A percentile compares a stretch with the other conserved stretches of the same genome.
Evolutionary conservation across 768 basidiomycete species (phyloP).

Genomic region (Psilocybe sp.): DNA sequence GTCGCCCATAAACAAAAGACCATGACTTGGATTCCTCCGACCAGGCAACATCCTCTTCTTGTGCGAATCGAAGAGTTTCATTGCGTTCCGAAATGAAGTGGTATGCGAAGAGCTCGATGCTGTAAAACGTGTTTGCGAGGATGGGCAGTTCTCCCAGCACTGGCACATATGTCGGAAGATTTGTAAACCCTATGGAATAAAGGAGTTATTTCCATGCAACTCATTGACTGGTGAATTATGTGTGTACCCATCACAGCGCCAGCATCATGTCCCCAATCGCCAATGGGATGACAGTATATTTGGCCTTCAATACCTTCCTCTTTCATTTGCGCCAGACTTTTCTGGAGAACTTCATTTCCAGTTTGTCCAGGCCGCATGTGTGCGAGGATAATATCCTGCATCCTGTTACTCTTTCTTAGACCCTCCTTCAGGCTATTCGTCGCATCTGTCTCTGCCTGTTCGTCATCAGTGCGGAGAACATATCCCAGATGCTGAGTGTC

Average conservation of each 20-base stretch:
- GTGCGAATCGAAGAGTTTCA: slow-evolving; percentile 40
- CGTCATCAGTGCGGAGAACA: slow-evolving; percentile 35
- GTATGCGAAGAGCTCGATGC: slow-evolving; percentile 50
- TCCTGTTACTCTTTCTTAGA: slow-evolving; percentile 41
- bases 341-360: slow-evolving; percentile 43
- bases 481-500: slow-evolving; percentile 58
- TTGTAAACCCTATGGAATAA: slow-evolving; percentile 34
- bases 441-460: slow-evolving; percentile 36
- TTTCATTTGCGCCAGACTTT: slow-evolving; percentile 41
- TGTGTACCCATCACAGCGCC: slow-evolving; percentile 45
- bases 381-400: slow-evolving; percentile 48
- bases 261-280: slow-evolving; percentile 54
- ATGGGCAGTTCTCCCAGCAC: slow-evolving; percentile 45
- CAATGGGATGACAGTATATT: slow-evolving; percentile 53
- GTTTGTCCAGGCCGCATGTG: slow-evolving; percentile 43
- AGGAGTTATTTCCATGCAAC: background rate
- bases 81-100: slow-evolving; percentile 50
- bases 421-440: slow-evolving; percentile 44
- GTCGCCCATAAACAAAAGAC: slow-evolving; percentile 48
- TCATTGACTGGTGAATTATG: background rate
- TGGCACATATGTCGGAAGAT: slow-evolving; percentile 43
- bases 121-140: slow-evolving; percentile 49
- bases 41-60: slow-evolving; percentile 46
- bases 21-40: slow-evolving; percentile 33
- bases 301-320: slow-evolving; percentile 43